Conservation (phyloP, 345 rosid species). For the Hirschfeldia incana region DNA sequence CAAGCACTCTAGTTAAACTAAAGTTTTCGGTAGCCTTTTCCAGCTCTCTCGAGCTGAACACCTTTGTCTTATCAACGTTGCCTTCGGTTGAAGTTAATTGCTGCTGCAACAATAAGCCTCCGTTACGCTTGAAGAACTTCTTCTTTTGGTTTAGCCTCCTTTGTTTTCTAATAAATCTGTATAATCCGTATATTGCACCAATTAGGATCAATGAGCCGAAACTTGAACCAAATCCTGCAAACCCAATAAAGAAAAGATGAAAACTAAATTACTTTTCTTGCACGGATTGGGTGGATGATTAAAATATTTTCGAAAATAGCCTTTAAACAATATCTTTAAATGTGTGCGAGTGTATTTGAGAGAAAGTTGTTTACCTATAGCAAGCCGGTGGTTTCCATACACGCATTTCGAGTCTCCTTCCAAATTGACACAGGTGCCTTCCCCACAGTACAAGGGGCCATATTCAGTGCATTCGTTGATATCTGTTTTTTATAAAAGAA, state of each 20-base stretch:
- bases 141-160: slow-evolving; percentile 12
- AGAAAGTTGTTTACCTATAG: slow-evolving; percentile 17
- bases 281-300: too few species aligned
- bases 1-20: neutral
- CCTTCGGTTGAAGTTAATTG: slow-evolving; percentile 17
- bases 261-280: too few species aligned
- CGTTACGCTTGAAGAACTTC: slow-evolving; percentile 30
- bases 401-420: neutral
- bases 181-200: slow-evolving; percentile 3
- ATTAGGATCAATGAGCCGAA: slow-evolving; percentile 15
- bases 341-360: neutral
- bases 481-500: slow-evolving; percentile 9
- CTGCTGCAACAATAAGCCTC: slow-evolving; percentile 40
- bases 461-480: slow-evolving; percentile 6
- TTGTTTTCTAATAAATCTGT: slow-evolving; percentile 3
- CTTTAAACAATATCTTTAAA: too few species aligned
- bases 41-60: slow-evolving; percentile 41
- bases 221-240: neutral
- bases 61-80: slow-evolving; percentile 23
- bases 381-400: neutral
- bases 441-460: too few species aligned
- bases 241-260: too few species aligned
- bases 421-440: neutral
- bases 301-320: too few species aligned
- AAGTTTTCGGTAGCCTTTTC: slow-evolving; percentile 37